Conservation (phyloP, 1,284 basidiomycete species). For the Lignosus rhinocerotis region DNA sequence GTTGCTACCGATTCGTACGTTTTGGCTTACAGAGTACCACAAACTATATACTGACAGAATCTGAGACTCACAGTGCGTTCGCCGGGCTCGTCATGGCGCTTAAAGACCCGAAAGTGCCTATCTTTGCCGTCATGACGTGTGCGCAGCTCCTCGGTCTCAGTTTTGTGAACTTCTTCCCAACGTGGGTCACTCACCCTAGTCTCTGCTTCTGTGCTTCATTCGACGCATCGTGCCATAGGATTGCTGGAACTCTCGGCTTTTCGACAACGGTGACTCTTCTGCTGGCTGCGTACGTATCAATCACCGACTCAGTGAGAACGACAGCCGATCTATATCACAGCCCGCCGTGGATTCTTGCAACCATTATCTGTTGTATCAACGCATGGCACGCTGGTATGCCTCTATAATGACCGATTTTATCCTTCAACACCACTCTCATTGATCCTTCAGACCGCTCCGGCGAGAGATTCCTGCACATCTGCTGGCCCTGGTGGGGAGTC, state of each 20-base stretch:
- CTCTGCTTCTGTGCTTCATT: background rate
- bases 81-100: conserved; percentile 59
- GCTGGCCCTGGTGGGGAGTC: conserved; percentile 57
- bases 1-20: background rate
- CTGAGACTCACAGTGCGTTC: conserved; percentile 39
- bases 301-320: background rate
- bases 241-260: conserved; percentile 69
- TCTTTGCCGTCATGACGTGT: conserved; percentile 58
- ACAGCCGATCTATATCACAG: conserved; percentile 31
- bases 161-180: conserved; percentile 77
- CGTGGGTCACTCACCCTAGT: conserved; percentile 40
- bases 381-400: conserved; percentile 62
- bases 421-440: background rate
- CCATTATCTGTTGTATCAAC: conserved; percentile 55
- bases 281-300: conserved; percentile 57
- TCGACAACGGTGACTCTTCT: conserved; percentile 58
- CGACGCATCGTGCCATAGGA: conserved; percentile 34
- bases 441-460: conserved; percentile 51
- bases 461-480: conserved; percentile 70
- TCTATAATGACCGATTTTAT: conserved; percentile 29
- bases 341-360: conserved; percentile 64
- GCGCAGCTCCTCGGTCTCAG: conserved; percentile 61
- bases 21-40: too few relatives aligned
- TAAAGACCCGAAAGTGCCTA: conserved; percentile 59
- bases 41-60: too few relatives aligned